Conservation (phyloP, 1,284 basidiomycete genomes). For the Cryptococcus sp. region DNA sequence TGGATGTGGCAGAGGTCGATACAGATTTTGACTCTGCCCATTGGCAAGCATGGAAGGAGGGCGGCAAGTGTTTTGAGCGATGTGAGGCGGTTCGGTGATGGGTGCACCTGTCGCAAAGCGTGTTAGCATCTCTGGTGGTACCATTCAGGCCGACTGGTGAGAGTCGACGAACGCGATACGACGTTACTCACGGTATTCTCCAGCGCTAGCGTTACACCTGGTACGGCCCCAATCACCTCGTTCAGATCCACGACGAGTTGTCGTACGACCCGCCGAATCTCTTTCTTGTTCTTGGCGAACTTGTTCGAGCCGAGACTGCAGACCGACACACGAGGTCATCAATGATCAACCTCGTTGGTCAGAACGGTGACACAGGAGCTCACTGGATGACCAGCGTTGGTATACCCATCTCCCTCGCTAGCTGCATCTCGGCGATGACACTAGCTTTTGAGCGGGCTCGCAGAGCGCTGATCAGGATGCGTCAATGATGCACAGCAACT, state of each 20-base stretch:
- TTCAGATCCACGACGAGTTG: conserved; percentile 9
- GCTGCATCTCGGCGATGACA: conserved; percentile 15
- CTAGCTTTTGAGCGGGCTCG: conserved; percentile 12
- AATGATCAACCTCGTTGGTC: not conserved
- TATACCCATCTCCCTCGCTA: conserved; percentile 14
- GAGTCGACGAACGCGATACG: not conserved
- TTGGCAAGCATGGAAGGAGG: conserved; percentile 5
- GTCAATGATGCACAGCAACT: not conserved
- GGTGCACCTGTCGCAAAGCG: conserved; percentile 5
- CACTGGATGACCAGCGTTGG: conserved; percentile 23
- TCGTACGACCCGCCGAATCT: not conserved
- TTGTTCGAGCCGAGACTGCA: not conserved
- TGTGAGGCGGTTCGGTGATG: conserved; percentile 11
- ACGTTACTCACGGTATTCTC: conserved; percentile 20
- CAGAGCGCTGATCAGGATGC: conserved; percentile 5
- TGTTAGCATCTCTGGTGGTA: not conserved
- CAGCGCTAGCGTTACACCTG: conserved; percentile 13
- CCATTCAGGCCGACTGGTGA: not conserved
- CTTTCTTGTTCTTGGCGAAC: not conserved
- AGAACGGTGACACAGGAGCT: not conserved
- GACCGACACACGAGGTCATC: not conserved
- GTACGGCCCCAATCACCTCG: conserved; percentile 5
- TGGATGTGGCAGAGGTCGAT: conserved; percentile 30
- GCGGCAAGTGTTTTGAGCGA: conserved; percentile 5
- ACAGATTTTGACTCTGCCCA: conserved; percentile 21